These are phyloP conservation scores for Aspergillus ibericus DNA, from an alignment of 2,329 filamentous ascomycete species.

Conservation along the genomic window DNA sequence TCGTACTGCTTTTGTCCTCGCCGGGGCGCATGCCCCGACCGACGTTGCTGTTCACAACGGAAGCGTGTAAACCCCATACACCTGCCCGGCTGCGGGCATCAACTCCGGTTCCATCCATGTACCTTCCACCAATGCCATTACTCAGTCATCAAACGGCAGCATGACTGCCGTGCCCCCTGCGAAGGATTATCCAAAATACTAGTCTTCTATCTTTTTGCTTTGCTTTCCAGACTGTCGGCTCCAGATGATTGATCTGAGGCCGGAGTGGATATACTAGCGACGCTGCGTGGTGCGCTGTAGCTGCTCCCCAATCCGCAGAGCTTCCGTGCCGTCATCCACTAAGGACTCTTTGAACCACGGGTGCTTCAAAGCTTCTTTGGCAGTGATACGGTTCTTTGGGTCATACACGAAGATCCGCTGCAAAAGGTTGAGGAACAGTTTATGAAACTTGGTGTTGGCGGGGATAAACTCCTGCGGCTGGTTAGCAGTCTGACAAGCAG, in stretches of 20 bases:
- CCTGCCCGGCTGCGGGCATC: background rate
- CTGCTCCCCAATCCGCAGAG: conserved; percentile 56
- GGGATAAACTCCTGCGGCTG: conserved; percentile 62
- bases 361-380: conserved; percentile 65
- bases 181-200: conserved; percentile 25
- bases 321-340: conserved; percentile 66
- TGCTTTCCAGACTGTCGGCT: conserved; percentile 15
- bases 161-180: conserved; percentile 1
- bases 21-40: background rate
- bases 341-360: conserved; percentile 66
- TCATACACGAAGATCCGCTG: conserved; percentile 67
- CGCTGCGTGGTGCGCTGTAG: conserved; percentile 31
- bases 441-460: conserved; percentile 59
- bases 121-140: conserved; percentile 10
- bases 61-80: conserved; percentile 5
- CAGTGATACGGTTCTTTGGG: conserved; percentile 63
- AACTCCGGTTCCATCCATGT: conserved; percentile 4
- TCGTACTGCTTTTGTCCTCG: background rate
- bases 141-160: conserved; percentile 9
- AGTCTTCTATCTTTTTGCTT: conserved; percentile 18
- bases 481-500: conserved; percentile 16
- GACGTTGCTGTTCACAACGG: background rate
- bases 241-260: background rate
- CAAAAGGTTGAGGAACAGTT: conserved; percentile 62
- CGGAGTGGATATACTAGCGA: conserved; percentile 9